Evolutionary conservation across 768 basidiomycete species (phyloP).

Genomic region (Termitomyces titanicus): DNA sequence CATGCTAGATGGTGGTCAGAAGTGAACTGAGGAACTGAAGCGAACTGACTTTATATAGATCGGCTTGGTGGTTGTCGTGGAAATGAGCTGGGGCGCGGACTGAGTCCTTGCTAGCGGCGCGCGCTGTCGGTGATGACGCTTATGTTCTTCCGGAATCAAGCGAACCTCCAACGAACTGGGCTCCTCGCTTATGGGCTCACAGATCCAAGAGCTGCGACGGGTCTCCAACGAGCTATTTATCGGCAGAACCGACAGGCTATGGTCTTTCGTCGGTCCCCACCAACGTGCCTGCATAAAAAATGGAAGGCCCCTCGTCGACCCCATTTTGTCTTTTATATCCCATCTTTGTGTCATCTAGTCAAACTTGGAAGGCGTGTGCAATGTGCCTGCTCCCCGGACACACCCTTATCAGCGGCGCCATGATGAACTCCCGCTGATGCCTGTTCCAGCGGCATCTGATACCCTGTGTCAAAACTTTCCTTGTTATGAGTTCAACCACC

Average conservation of each 20-base stretch:
- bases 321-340: constrained; percentile 36
- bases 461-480: constrained; percentile 6
- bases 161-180: constrained; percentile 29
- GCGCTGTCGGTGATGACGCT: constrained; percentile 64
- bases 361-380: constrained; percentile 15
- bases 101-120: constrained; percentile 38
- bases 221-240: constrained; percentile 17
- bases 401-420: constrained; percentile 31
- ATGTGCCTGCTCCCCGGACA: constrained; percentile 9
- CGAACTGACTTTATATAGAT: constrained; percentile 31
- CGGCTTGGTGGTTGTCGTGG: constrained; percentile 46
- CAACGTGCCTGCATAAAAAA: constrained; percentile 43
- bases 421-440: constrained; percentile 3
- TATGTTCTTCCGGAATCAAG: constrained; percentile 26
- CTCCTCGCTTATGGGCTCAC: constrained; percentile 52
- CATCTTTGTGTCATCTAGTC: constrained; percentile 22
- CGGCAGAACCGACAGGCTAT: constrained; percentile 13
- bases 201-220: constrained; percentile 31
- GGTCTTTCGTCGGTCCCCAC: constrained; percentile 22
- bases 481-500: background rate
- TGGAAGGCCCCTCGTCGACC: constrained; percentile 16
- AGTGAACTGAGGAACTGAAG: constrained; percentile 9
- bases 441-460: constrained; percentile 8
- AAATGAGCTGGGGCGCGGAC: constrained; percentile 59
- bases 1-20: constrained; percentile 34